Conservation (phyloP, 1,284 basidiomycete species). For the Ganoderma multipileum region DNA sequence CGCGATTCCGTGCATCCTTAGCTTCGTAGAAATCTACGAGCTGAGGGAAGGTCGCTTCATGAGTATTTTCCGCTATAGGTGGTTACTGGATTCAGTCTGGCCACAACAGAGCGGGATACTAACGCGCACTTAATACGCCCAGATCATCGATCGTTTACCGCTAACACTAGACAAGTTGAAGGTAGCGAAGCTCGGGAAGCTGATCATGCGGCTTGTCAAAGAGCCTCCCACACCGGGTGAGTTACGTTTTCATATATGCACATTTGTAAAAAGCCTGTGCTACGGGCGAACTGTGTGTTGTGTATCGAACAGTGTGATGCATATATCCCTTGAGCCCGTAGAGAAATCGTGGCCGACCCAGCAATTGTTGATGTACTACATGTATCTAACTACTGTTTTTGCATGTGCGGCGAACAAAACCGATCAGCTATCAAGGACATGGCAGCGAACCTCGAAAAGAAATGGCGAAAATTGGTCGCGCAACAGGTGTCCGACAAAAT, state of each 20-base stretch:
- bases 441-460: conserved; percentile 83
- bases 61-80: neutral
- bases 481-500: conserved; percentile 47
- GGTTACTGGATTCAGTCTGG: neutral
- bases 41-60: neutral
- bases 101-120: neutral
- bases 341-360: conserved; percentile 16
- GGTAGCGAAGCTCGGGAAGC: conserved; percentile 76
- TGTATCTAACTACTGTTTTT: conserved; percentile 70
- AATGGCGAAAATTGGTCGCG: conserved; percentile 72
- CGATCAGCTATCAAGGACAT: conserved; percentile 86
- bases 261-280: neutral
- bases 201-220: conserved; percentile 75
- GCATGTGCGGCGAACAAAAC: conserved; percentile 39
- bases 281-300: conserved; percentile 12
- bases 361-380: conserved; percentile 35
- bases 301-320: conserved; percentile 13
- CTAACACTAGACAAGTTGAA: conserved; percentile 71
- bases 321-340: conserved; percentile 20
- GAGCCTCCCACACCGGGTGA: conserved; percentile 74
- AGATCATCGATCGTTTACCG: conserved; percentile 85
- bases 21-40: neutral
- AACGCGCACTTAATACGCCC: conserved; percentile 14
- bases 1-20: neutral
- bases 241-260: conserved; percentile 37